Percentiles rank a stretch among this genome's conserved stretches.
Conservation (phyloP, 768 basidiomycete species). For the Mycena galopus region DNA sequence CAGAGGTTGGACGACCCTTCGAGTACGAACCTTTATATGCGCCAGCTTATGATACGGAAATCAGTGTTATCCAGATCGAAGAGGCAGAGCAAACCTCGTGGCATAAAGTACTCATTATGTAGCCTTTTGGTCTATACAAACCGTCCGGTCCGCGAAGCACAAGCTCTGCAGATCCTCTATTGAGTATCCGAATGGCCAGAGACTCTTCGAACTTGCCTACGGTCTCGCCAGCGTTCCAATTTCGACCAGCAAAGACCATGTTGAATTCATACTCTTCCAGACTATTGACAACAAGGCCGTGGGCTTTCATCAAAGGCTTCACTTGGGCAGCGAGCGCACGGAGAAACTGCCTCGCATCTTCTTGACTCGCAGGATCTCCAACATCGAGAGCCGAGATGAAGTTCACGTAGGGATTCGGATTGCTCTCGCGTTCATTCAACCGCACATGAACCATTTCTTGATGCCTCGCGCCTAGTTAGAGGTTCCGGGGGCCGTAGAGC, state of each 20-base stretch:
- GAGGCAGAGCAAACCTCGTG: constrained; percentile 72
- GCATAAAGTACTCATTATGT: constrained; percentile 83
- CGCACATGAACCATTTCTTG: constrained; percentile 24
- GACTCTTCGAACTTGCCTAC: constrained; percentile 60
- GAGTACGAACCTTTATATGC: constrained; percentile 75
- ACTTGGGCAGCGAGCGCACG: constrained; percentile 88
- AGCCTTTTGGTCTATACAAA: constrained; percentile 70
- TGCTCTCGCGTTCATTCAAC: constrained; percentile 32
- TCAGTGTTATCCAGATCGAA: not conserved
- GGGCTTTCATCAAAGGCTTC: constrained; percentile 83
- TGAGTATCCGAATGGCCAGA: constrained; percentile 4
- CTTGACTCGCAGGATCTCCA: constrained; percentile 58
- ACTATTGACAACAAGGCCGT: constrained; percentile 82
- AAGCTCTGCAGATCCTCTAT: constrained; percentile 65
- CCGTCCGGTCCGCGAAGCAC: constrained; percentile 77
- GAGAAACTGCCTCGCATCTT: constrained; percentile 77
- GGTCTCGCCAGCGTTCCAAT: constrained; percentile 88
- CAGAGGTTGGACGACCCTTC: not conserved
- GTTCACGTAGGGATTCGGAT: constrained; percentile 69
- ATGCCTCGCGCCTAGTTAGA: too few species aligned
- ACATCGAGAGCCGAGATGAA: constrained; percentile 75
- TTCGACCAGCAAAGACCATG: constrained; percentile 82
- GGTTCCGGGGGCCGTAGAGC: too few species aligned
- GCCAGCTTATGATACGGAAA: constrained; percentile 70
- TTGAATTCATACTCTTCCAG: constrained; percentile 92